Evolutionary conservation across 371 early-diverging fungal genomes (phyloP).

Genomic region (Rhizopus microsporus): DNA sequence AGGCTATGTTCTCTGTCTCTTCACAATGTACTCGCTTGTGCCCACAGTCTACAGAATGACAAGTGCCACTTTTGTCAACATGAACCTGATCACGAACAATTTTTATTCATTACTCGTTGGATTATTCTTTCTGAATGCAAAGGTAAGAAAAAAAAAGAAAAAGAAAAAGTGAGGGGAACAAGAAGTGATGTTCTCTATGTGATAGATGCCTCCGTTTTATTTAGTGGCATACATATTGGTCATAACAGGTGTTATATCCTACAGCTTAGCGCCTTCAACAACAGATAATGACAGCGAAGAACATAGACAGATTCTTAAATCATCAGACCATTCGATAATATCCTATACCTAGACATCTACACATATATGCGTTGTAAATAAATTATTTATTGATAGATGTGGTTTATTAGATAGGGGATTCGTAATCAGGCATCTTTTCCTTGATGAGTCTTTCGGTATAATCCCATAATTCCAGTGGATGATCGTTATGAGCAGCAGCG

Average conservation of each 20-base stretch:
- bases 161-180: neutral
- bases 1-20: slow-evolving; percentile 39
- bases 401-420: slow-evolving; percentile 24
- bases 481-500: slow-evolving; percentile 23
- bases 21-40: slow-evolving; percentile 45
- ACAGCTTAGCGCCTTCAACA: slow-evolving; percentile 29
- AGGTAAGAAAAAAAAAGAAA: slow-evolving; percentile 21
- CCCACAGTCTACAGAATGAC: slow-evolving; percentile 40
- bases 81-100: slow-evolving; percentile 47
- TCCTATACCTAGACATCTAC: neutral
- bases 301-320: neutral
- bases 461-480: slow-evolving; percentile 37
- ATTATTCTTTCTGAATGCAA: slow-evolving; percentile 34
- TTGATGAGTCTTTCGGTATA: slow-evolving; percentile 39
- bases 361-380: too few species aligned
- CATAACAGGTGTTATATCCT: slow-evolving; percentile 28
- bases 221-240: slow-evolving; percentile 43
- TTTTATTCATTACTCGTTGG: slow-evolving; percentile 46
- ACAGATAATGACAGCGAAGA: slow-evolving; percentile 12
- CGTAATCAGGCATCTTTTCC: slow-evolving; percentile 38
- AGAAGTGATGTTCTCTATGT: neutral
- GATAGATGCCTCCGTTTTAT: slow-evolving; percentile 41
- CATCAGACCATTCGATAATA: neutral
- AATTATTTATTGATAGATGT: too few species aligned
- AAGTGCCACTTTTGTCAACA: slow-evolving; percentile 46